Conservation (phyloP, 1,284 basidiomycete genomes). For the Rhodotorula sp. region DNA sequence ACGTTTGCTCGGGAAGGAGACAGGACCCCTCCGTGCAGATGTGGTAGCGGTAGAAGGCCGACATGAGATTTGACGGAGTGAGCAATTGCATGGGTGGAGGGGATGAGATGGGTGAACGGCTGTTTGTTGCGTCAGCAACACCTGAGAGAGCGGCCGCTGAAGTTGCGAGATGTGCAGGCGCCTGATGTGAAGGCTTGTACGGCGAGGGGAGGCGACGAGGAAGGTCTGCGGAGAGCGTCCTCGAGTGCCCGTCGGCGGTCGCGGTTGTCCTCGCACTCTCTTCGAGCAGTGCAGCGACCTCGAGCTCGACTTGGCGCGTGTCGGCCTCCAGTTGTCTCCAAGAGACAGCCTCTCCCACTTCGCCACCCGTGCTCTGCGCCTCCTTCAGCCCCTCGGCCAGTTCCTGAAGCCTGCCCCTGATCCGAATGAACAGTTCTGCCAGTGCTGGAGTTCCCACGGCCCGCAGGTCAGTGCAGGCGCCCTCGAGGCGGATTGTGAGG, state of each 20-base stretch:
- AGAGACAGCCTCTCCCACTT: too few relatives aligned
- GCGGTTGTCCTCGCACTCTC: neutral
- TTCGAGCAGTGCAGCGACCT: constrained; percentile 1
- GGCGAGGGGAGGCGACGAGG: constrained; percentile 6
- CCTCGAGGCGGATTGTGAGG: constrained; percentile 1
- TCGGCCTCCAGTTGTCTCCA: neutral
- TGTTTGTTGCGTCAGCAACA: neutral
- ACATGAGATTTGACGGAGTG: too few relatives aligned
- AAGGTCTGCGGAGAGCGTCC: constrained; percentile 1
- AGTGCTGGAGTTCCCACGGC: neutral
- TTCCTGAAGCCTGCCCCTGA: constrained; percentile 10
- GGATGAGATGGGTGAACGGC: neutral
- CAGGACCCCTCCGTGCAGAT: too few relatives aligned
- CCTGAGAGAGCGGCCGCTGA: constrained; percentile 5
- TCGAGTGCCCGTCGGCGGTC: neutral
- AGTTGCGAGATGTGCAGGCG: neutral
- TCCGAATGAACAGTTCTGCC: constrained; percentile 5
- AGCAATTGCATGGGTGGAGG: too few relatives aligned
- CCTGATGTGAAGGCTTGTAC: neutral
- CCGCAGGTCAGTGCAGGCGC: neutral
- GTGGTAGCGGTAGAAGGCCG: too few relatives aligned
- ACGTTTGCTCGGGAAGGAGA: too few relatives aligned
- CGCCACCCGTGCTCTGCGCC: neutral
- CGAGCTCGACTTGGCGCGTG: neutral
- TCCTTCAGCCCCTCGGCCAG: constrained; percentile 8